Evolutionary conservation across 2,329 filamentous ascomycete species (phyloP).

Genomic region (Xylogone sp.): DNA sequence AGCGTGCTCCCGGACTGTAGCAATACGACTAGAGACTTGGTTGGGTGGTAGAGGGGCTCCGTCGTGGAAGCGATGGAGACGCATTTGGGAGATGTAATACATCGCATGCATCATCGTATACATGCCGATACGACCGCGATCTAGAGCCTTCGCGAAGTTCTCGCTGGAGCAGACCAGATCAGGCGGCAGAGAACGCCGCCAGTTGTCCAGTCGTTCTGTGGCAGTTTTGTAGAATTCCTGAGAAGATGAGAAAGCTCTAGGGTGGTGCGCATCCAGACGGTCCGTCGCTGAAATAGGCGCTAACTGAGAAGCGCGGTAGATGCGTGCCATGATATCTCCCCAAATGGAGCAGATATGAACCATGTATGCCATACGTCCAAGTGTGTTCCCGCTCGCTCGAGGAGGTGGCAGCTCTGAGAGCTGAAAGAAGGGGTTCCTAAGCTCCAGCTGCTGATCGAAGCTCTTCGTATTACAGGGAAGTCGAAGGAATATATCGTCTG

Average conservation of each 20-base stretch:
- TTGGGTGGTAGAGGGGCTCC: conserved; percentile 37
- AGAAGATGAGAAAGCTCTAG: conserved; percentile 33
- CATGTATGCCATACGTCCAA: conserved; percentile 50
- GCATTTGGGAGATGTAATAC: conserved; percentile 61
- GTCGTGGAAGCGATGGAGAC: conserved; percentile 58
- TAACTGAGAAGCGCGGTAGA: conserved; percentile 48
- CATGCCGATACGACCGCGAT: conserved; percentile 49
- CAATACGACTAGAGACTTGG: conserved; percentile 40
- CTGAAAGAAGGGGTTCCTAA: conserved; percentile 58
- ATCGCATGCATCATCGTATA: conserved; percentile 64
- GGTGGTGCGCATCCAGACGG: conserved; percentile 1
- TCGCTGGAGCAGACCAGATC: conserved; percentile 49
- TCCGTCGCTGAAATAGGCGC: conserved; percentile 26
- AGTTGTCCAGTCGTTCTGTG: conserved; percentile 50
- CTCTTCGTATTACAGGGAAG: conserved; percentile 58
- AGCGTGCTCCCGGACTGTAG: conserved; percentile 48
- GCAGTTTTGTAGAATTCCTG: conserved; percentile 48
- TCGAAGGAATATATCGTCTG: conserved; percentile 63
- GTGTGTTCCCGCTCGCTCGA: conserved; percentile 29
- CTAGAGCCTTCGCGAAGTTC: conserved; percentile 54
- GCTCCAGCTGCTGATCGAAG: conserved; percentile 58
- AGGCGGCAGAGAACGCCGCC: conserved; percentile 53
- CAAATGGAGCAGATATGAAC: conserved; percentile 62
- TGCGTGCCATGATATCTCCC: conserved; percentile 59
- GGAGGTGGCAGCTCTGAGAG: conserved; percentile 36